Evolutionary conservation across 345 rosid species (phyloP), one percentile per base, ranked within the genome.

Genomic region (Pelargonium nanum): DNA sequence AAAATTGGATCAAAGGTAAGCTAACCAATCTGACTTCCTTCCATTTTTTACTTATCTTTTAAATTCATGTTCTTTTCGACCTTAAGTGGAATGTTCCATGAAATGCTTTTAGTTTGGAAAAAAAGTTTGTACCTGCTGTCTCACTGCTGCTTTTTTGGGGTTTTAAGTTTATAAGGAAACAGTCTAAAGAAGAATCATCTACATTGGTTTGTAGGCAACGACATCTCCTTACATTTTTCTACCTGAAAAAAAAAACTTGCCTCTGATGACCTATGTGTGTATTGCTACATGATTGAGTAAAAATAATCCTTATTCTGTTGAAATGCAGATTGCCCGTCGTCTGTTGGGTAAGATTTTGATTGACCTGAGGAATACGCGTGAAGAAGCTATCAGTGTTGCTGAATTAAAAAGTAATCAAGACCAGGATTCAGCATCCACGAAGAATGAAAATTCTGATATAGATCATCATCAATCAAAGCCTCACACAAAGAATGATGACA

Each of bases 1-100:
- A 87, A 87, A 78, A 89, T 93, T 53, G 97, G 99, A 63, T 93
- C 99, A 30, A 87, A 89, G 99, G 97, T 92, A 62, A 56, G 64
- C 62, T 61, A 9, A 8, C n/a, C 51, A 48, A 26, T 56, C 28
- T 1, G 8, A 26, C 22, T 22, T 22, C 16, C 4, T 3, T 34
- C 12, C 12, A 10, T 9, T 34, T 34, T 34, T 34, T 34, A 28
- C 7, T 3, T 28, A n/a, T n/a, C n/a, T n/a, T n/a, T n/a, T n/a
- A n/a, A n/a, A n/a, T 28, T 28, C 34, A 28, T 3, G 34, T 28
- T 28, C 34, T 28, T 28, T 3, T 3, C 8, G 34, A 3, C 8
- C 8, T 3, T 28, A 28, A 28, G 34, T 28, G 34, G 34, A 28
- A 28, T 28, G 34, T 3, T 28, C 34, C 34, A 28, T 28, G 8